These are phyloP conservation scores for Hanseniaspora vineae DNA, from an alignment of 805 yeast species.

Conservation along the genomic window DNA sequence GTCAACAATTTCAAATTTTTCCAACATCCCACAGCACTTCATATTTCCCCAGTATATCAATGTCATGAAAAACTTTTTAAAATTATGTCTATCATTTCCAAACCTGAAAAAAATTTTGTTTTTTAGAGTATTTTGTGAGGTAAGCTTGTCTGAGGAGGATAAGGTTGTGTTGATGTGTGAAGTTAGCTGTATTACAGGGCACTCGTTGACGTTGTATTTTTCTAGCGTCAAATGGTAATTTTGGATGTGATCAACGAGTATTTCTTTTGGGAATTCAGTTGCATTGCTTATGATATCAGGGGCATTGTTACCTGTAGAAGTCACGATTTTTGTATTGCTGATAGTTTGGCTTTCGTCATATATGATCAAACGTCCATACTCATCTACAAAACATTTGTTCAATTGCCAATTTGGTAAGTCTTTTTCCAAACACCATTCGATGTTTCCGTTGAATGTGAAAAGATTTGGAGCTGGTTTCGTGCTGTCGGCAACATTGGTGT, in stretches of 20 bases:
- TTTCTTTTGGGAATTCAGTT: constrained; percentile 2
- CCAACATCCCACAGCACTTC: constrained; percentile 36
- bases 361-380: background rate
- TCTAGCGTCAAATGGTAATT: constrained; percentile 14
- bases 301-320: background rate
- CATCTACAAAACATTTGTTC: background rate
- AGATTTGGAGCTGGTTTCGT: background rate
- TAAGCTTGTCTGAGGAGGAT: background rate
- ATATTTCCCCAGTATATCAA: constrained; percentile 46
- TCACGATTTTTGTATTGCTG: background rate
- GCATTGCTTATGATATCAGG: background rate
- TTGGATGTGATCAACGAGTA: constrained; percentile 16
- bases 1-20: constrained; percentile 9
- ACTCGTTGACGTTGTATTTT: constrained; percentile 2
- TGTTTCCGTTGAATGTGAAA: background rate
- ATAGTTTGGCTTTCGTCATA: background rate
- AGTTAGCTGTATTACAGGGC: constrained; percentile 11
- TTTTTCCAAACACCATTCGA: background rate
- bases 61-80: constrained; percentile 31
- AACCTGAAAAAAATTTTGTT: background rate
- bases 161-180: background rate
- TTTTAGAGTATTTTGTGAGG: background rate
- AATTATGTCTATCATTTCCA: constrained; percentile 13
- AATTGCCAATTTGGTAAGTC: background rate
- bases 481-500: no score